Evolutionary conservation across 805 yeast genomes (phyloP).

Genomic region (Spathaspora gorwiae): DNA sequence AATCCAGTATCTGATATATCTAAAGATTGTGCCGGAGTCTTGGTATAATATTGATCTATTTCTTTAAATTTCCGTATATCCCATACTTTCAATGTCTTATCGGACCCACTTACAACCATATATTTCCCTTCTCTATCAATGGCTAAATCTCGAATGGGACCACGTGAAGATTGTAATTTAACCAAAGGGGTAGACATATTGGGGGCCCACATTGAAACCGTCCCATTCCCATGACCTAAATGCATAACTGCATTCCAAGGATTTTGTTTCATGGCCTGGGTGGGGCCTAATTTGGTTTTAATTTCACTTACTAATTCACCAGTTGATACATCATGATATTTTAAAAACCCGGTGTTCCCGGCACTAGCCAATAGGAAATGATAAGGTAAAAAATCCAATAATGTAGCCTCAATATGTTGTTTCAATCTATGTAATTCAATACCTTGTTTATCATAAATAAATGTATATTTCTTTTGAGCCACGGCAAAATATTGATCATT

Average conservation of each 20-base stretch:
- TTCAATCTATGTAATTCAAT: conserved; percentile 86
- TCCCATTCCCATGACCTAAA: conserved; percentile 89
- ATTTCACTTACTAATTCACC: conserved; percentile 81
- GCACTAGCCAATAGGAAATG: conserved; percentile 85
- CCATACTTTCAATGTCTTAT: conserved; percentile 83
- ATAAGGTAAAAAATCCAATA: conserved; percentile 84
- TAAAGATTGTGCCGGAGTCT: conserved; percentile 79
- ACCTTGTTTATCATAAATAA: conserved; percentile 87
- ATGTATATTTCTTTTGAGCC: conserved; percentile 93
- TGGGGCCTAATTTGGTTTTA: conserved; percentile 86
- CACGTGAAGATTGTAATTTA: conserved; percentile 74
- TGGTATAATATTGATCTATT: conserved; percentile 63
- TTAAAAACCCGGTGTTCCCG: conserved; percentile 83
- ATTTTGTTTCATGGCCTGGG: conserved; percentile 81
- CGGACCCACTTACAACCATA: conserved; percentile 92
- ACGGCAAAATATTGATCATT: conserved; percentile 93
- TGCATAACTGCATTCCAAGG: conserved; percentile 96
- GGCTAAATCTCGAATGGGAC: conserved; percentile 82
- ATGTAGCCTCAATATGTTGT: conserved; percentile 82
- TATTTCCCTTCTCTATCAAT: conserved; percentile 88
- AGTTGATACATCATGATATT: conserved; percentile 93
- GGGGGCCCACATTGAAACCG: conserved; percentile 92
- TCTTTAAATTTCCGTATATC: conserved; percentile 82
- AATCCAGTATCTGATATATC: conserved; percentile 85
- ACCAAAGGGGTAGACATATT: conserved; percentile 80